Percentiles rank a stretch among this genome's conserved stretches.
Evolutionary conservation across 306 rosid species (phyloP).

Genomic region (Abrus pulchellus): DNA sequence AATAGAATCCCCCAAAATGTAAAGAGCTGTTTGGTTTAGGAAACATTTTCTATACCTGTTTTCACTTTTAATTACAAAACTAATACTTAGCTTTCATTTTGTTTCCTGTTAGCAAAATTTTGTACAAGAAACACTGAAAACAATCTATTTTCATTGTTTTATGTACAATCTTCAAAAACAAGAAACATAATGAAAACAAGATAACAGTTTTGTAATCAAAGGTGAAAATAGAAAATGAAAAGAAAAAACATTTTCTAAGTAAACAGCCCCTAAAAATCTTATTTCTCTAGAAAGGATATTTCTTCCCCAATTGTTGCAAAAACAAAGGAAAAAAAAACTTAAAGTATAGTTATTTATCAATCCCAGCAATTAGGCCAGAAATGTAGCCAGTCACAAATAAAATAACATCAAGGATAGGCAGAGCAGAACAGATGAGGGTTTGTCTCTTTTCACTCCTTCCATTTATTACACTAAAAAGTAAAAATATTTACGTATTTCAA

Average conservation of each 20-base stretch:
- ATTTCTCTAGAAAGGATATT: slow-evolving; percentile 8
- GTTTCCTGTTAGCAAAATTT: no score
- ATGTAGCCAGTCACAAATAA: not conserved
- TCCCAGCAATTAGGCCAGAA: slow-evolving; percentile 17
- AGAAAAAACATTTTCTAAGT: no score
- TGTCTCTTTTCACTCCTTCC: not conserved
- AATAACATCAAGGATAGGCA: not conserved
- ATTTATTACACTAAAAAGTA: slow-evolving; percentile 5
- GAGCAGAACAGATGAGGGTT: not conserved
- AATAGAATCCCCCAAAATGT: slow-evolving; percentile 28
- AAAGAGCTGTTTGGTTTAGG: not conserved
- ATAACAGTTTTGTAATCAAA: no score
- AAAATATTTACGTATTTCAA: slow-evolving; percentile 6
- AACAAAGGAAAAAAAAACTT: not conserved
- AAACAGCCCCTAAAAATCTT: not conserved
- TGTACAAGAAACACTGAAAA: no score
- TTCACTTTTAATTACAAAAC: no score
- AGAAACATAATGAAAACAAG: no score
- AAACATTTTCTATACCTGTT: no score
- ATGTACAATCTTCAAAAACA: no score
- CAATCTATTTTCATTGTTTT: no score
- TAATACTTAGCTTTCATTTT: no score
- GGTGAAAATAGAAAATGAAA: no score
- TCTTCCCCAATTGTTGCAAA: slow-evolving; percentile 8
- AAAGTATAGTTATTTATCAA: not conserved